phyloP scores from a whole-genome alignment of 257 asterid genomes.

The Solanum ahanhuiri region DNA sequence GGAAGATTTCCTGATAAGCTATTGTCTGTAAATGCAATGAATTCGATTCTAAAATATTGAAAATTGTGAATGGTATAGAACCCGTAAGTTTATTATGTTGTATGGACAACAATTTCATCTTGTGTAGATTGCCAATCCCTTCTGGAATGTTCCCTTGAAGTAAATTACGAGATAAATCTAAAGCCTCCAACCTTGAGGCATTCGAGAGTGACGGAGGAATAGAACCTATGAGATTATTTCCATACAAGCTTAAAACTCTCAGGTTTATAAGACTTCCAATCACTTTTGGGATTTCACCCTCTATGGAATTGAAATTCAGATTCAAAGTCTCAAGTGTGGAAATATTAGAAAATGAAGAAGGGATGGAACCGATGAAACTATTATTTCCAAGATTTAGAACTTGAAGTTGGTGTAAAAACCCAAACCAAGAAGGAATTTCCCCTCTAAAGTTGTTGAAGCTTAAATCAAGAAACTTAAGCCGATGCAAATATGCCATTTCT shows the following conservation, averaged over 20 bases:
- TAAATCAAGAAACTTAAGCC: not conserved
- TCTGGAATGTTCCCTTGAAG: not conserved
- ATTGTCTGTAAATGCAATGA: no score
- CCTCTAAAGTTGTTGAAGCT: not conserved
- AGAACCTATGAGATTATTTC: not conserved
- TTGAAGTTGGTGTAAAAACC: not conserved
- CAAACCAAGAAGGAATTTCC: not conserved
- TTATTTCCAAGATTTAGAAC: not conserved
- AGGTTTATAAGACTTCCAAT: not conserved
- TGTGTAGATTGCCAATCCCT: not conserved
- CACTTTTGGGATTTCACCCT: conserved; percentile 1
- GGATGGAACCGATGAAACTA: not conserved
- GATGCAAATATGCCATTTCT: not conserved
- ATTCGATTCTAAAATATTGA: no score
- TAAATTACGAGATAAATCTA: not conserved
- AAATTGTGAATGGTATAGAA: not conserved
- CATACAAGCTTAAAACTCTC: not conserved
- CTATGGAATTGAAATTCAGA: not conserved
- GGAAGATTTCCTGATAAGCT: not conserved
- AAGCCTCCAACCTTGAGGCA: not conserved
- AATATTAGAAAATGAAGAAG: not conserved
- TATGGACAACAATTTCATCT: not conserved
- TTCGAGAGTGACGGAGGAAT: not conserved
- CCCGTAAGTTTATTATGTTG: not conserved
- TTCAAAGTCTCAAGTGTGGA: not conserved